phyloP scores from a whole-genome alignment of 1,139 yeast genomes.

The Nadsonia commutata region DNA sequence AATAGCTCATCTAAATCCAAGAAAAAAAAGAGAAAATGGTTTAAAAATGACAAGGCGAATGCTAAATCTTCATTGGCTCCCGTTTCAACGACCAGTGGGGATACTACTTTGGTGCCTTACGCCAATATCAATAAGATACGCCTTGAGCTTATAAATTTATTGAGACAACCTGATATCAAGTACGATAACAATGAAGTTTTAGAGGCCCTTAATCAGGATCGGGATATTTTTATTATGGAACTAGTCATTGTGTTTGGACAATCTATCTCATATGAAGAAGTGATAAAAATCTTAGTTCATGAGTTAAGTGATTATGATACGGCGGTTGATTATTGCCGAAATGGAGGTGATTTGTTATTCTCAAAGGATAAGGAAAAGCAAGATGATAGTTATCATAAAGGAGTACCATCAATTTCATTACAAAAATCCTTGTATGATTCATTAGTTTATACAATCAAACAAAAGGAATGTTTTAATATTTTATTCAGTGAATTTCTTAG shows the following conservation, averaged over 20 bases:
- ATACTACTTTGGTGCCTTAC: neutral
- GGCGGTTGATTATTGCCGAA: slow-evolving; percentile 21
- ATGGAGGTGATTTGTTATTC: slow-evolving; percentile 11
- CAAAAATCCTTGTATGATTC: slow-evolving; percentile 4
- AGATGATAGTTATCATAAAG: slow-evolving; percentile 10
- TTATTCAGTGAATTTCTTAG: slow-evolving; percentile 18
- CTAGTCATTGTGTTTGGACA: slow-evolving; percentile 22
- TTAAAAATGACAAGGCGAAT: slow-evolving; percentile 8
- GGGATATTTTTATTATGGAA: slow-evolving; percentile 19
- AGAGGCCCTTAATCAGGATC: slow-evolving; percentile 13
- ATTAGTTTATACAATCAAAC: slow-evolving; percentile 8
- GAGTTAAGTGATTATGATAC: slow-evolving; percentile 22
- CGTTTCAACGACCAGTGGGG: slow-evolving; percentile 4
- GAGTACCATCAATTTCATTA: slow-evolving; percentile 7
- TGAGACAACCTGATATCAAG: slow-evolving; percentile 13
- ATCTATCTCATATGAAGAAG: slow-evolving; percentile 21
- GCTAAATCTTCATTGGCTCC: neutral
- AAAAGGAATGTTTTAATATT: slow-evolving; percentile 16
- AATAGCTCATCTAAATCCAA: slow-evolving; percentile 5
- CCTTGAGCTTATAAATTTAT: slow-evolving; percentile 16
- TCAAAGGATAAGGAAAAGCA: neutral
- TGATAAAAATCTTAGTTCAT: slow-evolving; percentile 21
- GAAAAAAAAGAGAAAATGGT: neutral
- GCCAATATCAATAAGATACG: slow-evolving; percentile 12
- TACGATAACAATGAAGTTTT: slow-evolving; percentile 17